These are phyloP conservation scores for Blastomyces gilchristii DNA, from an alignment of 2,329 filamentous ascomycete genomes.

Conservation along the genomic window DNA sequence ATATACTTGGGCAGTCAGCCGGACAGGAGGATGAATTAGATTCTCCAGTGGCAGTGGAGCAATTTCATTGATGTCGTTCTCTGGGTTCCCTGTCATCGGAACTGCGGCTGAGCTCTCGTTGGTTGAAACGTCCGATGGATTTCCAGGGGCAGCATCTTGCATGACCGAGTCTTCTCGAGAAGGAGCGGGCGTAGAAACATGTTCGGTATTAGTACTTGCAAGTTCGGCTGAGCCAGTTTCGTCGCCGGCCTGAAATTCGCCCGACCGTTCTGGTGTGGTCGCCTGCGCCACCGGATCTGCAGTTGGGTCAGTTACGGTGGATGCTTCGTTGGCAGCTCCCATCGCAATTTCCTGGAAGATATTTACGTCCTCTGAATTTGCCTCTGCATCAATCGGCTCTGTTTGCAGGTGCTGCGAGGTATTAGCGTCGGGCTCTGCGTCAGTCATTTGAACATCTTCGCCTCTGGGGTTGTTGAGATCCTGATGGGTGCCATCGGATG, in stretches of 20 bases:
- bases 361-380: background rate
- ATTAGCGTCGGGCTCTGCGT: background rate
- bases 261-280: background rate
- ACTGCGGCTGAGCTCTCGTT: background rate
- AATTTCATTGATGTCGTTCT: background rate
- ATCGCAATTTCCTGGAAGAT: background rate
- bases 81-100: background rate
- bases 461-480: background rate
- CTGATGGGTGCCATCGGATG: background rate
- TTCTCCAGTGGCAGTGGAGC: background rate
- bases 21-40: background rate
- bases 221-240: background rate
- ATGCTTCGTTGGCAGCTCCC: background rate
- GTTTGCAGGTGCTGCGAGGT: background rate
- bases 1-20: conserved; percentile 27
- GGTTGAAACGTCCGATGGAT: conserved; percentile 7
- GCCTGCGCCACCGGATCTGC: background rate
- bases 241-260: background rate
- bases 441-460: background rate
- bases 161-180: conserved; percentile 11
- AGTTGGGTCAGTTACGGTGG: background rate
- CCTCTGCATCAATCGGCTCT: background rate
- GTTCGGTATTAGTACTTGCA: background rate
- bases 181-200: background rate
- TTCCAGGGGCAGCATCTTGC: conserved; percentile 13